A percentile compares a stretch with the other conserved stretches of the same genome.
These are phyloP conservation scores for Takashimella koratensis DNA, from an alignment of 1,284 basidiomycete genomes.

Conservation along the genomic window DNA sequence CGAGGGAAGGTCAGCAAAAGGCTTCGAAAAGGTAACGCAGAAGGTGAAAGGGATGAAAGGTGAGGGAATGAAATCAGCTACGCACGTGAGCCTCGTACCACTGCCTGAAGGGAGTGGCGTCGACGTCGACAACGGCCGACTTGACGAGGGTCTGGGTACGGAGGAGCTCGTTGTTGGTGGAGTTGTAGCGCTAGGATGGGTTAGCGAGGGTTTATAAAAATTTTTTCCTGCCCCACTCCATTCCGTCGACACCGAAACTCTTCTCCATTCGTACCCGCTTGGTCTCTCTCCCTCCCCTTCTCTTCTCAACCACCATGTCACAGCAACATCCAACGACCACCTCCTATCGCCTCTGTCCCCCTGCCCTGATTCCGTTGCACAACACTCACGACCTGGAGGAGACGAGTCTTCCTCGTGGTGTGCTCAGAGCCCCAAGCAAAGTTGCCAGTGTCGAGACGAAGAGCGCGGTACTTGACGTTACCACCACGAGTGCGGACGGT, in stretches of 20 bases:
- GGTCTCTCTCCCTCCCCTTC: background rate
- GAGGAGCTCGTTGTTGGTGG: conserved; percentile 97
- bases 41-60: conserved; percentile 4
- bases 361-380: too few species aligned
- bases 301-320: background rate
- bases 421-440: conserved; percentile 95
- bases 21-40: background rate
- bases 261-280: too few species aligned
- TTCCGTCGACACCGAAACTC: conserved; percentile 1
- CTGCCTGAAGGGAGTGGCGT: conserved; percentile 95
- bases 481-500: conserved; percentile 89
- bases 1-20: conserved; percentile 2
- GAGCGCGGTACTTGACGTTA: conserved; percentile 86
- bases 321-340: background rate
- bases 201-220: conserved; percentile 1
- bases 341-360: too few species aligned
- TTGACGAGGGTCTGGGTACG: conserved; percentile 97
- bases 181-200: conserved; percentile 76
- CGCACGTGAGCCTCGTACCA: conserved; percentile 95
- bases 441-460: conserved; percentile 90
- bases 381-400: conserved; percentile 85
- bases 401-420: conserved; percentile 85
- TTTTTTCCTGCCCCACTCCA: background rate
- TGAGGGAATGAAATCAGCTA: conserved; percentile 31
- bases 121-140: conserved; percentile 88